Evolutionary conservation across 1,139 yeast genomes (phyloP).

Genomic region (Geotrichum citri-aurantii): DNA sequence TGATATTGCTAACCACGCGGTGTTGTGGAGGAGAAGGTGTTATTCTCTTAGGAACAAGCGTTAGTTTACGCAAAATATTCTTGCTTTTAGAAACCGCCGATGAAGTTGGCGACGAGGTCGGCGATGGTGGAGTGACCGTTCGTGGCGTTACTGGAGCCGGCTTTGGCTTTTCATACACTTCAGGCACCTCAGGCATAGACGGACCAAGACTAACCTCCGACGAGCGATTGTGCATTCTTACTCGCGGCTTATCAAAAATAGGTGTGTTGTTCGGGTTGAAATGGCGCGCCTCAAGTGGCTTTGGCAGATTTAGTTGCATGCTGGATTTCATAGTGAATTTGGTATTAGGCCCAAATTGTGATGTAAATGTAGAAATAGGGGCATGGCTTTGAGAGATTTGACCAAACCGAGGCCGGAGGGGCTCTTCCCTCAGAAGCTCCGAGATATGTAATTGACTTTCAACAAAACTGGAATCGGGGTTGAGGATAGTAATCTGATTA

Average conservation of each 20-base stretch:
- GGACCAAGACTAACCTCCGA: background rate
- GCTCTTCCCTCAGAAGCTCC: constrained; percentile 15
- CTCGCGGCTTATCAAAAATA: constrained; percentile 11
- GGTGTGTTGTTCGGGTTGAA: constrained; percentile 1
- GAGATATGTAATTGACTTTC: constrained; percentile 16
- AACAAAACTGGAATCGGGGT: background rate
- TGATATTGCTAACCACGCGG: background rate
- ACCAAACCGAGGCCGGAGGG: constrained; percentile 6
- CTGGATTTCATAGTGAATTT: constrained; percentile 16
- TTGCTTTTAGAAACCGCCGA: background rate
- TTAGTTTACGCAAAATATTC: constrained; percentile 5
- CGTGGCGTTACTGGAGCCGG: background rate
- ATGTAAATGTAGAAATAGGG: constrained; percentile 5
- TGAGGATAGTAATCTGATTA: background rate
- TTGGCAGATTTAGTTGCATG: constrained; percentile 2
- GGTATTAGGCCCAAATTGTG: constrained; percentile 5
- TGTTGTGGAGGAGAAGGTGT: constrained; percentile 12
- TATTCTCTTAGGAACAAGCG: constrained; percentile 12
- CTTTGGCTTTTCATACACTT: background rate
- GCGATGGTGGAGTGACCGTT: background rate
- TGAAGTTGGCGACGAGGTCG: background rate
- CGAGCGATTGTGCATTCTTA: background rate
- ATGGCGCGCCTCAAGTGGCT: background rate
- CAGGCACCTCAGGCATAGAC: background rate
- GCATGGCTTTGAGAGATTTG: background rate